Base-by-base conservation (phyloP, 768 basidiomycete species). In the Porpolomopsis calyptriformis region DNA sequence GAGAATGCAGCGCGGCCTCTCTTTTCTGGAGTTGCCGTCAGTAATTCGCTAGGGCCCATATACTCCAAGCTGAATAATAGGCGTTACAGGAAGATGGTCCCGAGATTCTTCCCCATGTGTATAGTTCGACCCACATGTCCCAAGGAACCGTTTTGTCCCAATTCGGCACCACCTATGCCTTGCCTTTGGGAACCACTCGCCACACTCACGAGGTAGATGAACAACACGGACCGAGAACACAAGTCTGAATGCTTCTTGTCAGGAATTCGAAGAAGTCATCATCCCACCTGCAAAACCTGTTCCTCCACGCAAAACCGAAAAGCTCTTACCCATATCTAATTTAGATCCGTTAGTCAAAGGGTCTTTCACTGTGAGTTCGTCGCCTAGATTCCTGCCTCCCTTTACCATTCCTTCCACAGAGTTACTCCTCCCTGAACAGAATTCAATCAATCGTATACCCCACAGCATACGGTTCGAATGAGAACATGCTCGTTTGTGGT, bases 401-500 rank as follows among this genome's bases (percentile, higher is more conserved):
- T 35, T 11, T n/a, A n/a, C n/a, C n/a, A n/a, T n/a, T n/a, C n/a
- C n/a, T n/a, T n/a, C n/a, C n/a, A n/a, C n/a, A n/a, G n/a, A n/a
- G n/a, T n/a, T n/a, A n/a, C n/a, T 67, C 72, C 25, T 72, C 81
- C 8, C 69, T 99, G 52, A 99, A 99, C 60, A 76, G 96, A 52
- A 85, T 99, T 48, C 96, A 99, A 59, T 93, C 90, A 1, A 90
- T 97, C 49, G 82, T 98, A 16, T 97, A 84, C 64, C 82, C 85
- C 0, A 88, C 87, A 2, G 96, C 93, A 1, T 97, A 94, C 62
- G 70, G 76, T n/a, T 83, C 89, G 1, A 98, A 96, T 53, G 96
- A 97, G 64, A 99, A 99, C 58, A 76, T 99, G 69, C 78, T 99
- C 20, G 74, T 99, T 29, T 93, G 90, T 57, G 90, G 87, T 87